Conservation (phyloP, 2,329 filamentous ascomycete genomes). For the Monilinia aucupariae region DNA sequence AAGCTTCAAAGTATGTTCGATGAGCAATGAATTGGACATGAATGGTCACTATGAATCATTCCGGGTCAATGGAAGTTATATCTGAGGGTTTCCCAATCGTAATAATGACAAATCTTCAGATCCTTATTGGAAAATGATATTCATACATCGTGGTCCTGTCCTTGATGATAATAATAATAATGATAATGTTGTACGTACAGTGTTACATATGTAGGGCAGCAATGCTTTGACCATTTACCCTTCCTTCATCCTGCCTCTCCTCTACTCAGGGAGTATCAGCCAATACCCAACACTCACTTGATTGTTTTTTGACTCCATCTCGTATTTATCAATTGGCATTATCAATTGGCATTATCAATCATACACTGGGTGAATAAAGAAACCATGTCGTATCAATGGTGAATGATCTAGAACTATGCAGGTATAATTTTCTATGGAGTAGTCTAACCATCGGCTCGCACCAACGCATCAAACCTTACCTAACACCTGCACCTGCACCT, state of each 20-base stretch:
- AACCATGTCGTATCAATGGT: not conserved
- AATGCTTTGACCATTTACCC: not conserved
- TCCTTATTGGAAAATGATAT: not conserved
- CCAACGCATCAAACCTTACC: conserved; percentile 15
- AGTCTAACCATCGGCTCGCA: conserved; percentile 14
- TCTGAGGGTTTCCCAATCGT: too few relatives aligned
- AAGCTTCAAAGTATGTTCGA: not conserved
- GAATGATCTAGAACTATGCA: conserved; percentile 7
- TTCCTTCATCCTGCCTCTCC: not conserved
- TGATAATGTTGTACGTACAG: too few relatives aligned
- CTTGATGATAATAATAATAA: too few relatives aligned
- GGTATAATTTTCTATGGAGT: not conserved
- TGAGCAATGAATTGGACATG: not conserved
- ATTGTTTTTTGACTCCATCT: not conserved
- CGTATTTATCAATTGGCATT: not conserved
- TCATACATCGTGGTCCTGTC: too few relatives aligned
- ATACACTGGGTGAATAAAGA: conserved; percentile 3
- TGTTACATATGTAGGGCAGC: not conserved
- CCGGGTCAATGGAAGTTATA: not conserved
- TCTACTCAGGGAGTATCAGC: not conserved
- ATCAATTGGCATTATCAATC: not conserved
- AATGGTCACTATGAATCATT: not conserved
- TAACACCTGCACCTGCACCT: conserved; percentile 11
- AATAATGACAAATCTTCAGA: not conserved
- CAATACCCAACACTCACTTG: too few relatives aligned